These are phyloP conservation scores for Wickerhamomyces silvicola DNA, from an alignment of 805 yeast species.

Conservation along the genomic window DNA sequence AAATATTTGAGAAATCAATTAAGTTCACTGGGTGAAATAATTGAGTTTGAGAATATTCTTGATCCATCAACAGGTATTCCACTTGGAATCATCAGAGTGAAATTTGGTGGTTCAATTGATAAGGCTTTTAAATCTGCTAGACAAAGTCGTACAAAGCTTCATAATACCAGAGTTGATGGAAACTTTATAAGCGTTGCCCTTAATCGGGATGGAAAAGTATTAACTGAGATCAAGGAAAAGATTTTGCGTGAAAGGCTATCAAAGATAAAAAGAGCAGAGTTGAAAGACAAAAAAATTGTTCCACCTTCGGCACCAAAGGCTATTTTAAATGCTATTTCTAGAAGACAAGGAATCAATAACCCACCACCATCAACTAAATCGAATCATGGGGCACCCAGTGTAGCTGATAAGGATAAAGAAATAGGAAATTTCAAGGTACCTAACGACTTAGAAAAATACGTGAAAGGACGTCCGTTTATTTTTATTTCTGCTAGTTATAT, in stretches of 20 bases:
- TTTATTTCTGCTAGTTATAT: conserved; percentile 46
- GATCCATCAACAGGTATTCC: conserved; percentile 79
- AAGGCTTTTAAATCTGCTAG: conserved; percentile 42
- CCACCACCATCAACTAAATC: background rate
- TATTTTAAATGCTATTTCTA: conserved; percentile 12
- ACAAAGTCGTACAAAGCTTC: conserved; percentile 35
- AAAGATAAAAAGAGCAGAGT: conserved; percentile 13
- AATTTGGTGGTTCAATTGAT: conserved; percentile 48
- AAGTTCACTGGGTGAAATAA: conserved; percentile 56
- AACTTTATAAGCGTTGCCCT: conserved; percentile 45
- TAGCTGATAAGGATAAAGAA: conserved; percentile 7
- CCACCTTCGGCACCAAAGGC: conserved; percentile 23
- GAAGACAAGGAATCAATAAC: conserved; percentile 1
- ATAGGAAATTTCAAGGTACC: conserved; percentile 40
- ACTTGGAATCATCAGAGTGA: conserved; percentile 60
- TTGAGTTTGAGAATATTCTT: conserved; percentile 48
- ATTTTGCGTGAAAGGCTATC: conserved; percentile 4
- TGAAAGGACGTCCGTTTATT: conserved; percentile 53
- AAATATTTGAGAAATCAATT: conserved; percentile 43
- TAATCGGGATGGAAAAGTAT: conserved; percentile 37
- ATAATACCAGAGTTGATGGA: conserved; percentile 44
- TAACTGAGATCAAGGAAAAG: conserved; percentile 23
- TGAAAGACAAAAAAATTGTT: conserved; percentile 18
- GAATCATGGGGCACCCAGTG: background rate
- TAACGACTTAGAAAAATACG: conserved; percentile 37